Percentiles rank a stretch among this genome's conserved stretches.
Conservation (phyloP, 129 eudicot genomes). For the Erigeron canadensis region DNA sequence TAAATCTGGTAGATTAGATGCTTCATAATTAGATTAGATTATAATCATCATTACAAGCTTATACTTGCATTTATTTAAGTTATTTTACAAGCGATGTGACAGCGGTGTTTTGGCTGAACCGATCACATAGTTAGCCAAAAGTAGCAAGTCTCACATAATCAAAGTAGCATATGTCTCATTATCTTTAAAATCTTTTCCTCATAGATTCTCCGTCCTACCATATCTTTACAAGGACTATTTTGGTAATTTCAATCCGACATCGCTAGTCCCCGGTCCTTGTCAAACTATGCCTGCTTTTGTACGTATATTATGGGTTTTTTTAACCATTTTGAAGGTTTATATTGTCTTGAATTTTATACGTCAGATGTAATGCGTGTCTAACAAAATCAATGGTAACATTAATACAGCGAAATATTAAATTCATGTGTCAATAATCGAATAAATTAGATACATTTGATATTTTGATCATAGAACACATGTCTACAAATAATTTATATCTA, state of each 20-base stretch:
- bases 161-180: constrained; percentile 27
- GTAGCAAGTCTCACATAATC: constrained; percentile 26
- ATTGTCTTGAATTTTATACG: too few species aligned
- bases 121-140: constrained; percentile 17
- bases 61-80: not conserved
- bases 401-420: too few species aligned
- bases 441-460: too few species aligned
- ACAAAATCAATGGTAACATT: too few species aligned
- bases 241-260: not conserved
- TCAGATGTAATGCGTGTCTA: too few species aligned
- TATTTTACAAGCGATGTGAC: not conserved
- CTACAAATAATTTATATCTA: too few species aligned
- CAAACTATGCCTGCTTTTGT: constrained; percentile 3
- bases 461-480: too few species aligned
- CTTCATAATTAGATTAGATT: not conserved
- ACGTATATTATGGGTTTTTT: not conserved
- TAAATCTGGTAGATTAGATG: too few species aligned
- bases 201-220: constrained; percentile 15
- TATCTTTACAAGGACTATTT: constrained; percentile 9
- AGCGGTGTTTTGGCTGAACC: not conserved
- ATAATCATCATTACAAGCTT: not conserved
- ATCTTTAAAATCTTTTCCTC: not conserved
- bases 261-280: not conserved
- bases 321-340: too few species aligned
- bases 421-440: too few species aligned